Evolutionary conservation across 208 protist species (phyloP), one percentile per base, ranked within the genome.

Genomic region (Trypanosomatidae sp.): DNA sequence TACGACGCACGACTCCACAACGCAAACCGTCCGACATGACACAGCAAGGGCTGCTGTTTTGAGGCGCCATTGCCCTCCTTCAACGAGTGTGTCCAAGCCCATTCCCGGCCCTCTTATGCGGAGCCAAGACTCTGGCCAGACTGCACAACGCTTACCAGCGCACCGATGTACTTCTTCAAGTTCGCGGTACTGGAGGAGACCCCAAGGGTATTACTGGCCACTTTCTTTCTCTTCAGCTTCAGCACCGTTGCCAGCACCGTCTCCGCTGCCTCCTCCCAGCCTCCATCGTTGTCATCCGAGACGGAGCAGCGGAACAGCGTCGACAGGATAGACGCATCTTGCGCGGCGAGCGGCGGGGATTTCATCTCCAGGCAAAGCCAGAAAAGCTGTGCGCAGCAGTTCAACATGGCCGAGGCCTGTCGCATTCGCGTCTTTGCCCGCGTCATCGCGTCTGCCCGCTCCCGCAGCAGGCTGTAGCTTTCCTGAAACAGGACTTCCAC

Each of bases 181-280:
- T 80, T 87, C 2, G 59, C 69, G 3, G 76, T 87, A 62, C 86
- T 84, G 52, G 79, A 22, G 2, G 81, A 71, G 15, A 86, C 66
- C 59, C 79, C 70, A 2, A 88, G 59, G 13, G 62, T 77, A 28
- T 72, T 77, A 43, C 28, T 69, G 3, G 65, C 74, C 13, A 64
- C 46, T 33, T 62, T 69, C 52, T 58, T 77, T 13, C 36, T 62
- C 44, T 83, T 84, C 28, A 79, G 50, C n/a, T 82, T 78, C 22
- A 98, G 65, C 62, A 98, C 66, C 66, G 90, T 85, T 10, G 79
- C 81, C 58, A 98, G 64, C 9, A 86, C 82, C 33, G 84, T 84
- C 47, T 96, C 89, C 9, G 89, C 93, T 22, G 76, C 67, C 77
- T 98, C 97, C 73, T 99, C 97, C 97, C 97, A 99, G 10, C 87